A percentile compares a stretch with the other conserved stretches of the same genome.
Conservation (phyloP, 1,284 basidiomycete species). For the Sporisorium scitamineum region DNA sequence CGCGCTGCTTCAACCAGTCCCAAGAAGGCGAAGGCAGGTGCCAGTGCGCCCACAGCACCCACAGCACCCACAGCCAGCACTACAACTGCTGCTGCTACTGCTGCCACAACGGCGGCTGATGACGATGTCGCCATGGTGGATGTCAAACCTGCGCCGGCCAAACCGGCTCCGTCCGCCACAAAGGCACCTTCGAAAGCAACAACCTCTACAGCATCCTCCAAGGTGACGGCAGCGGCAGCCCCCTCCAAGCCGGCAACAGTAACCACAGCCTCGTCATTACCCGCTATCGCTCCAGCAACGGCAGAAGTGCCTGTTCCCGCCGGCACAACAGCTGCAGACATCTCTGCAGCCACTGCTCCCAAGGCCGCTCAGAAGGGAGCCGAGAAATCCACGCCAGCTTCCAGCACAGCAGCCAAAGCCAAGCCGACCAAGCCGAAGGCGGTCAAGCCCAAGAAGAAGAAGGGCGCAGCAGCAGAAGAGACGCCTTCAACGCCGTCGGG, state of each 20-base stretch:
- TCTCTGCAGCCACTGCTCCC: constrained; percentile 3
- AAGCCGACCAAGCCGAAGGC: constrained; percentile 44
- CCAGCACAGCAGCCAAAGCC: constrained; percentile 22
- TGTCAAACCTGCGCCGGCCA: constrained; percentile 21
- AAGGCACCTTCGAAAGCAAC: constrained; percentile 1
- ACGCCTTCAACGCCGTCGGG: not conserved
- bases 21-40: constrained; percentile 23
- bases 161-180: not conserved
- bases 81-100: not conserved
- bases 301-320: not conserved
- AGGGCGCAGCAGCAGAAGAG: constrained; percentile 25
- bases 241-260: constrained; percentile 4
- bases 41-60: not conserved
- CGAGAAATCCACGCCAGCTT: constrained; percentile 9
- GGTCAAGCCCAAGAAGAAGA: constrained; percentile 47
- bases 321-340: not conserved
- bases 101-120: not conserved
- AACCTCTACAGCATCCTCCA: not conserved
- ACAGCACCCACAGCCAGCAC: not conserved
- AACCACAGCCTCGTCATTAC: not conserved
- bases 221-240: constrained; percentile 13
- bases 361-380: constrained; percentile 15
- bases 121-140: constrained; percentile 47
- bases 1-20: constrained; percentile 26
- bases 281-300: constrained; percentile 12